Base-by-base conservation (phyloP, 2,329 filamentous ascomycete genomes). In the Dactylellina haptotyla region DNA sequence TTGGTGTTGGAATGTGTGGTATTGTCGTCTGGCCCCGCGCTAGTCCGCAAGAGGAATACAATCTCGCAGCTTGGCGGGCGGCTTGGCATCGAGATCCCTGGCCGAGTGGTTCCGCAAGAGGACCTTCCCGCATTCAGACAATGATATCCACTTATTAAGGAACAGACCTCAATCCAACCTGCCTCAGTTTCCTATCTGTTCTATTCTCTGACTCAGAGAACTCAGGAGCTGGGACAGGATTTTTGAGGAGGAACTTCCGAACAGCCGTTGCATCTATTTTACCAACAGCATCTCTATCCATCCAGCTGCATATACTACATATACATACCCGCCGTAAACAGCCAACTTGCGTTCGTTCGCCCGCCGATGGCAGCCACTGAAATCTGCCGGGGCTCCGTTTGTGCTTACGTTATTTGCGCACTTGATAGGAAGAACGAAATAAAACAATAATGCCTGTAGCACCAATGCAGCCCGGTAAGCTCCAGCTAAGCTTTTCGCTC, bases 1-100 rank as follows among this genome's bases (percentile, higher is more conserved):
- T 46, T 46, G 28, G 20, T 23, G 25, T n/a, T 26, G 14, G 14
- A 14, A 18, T 8, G 43, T 53, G n/a, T 45, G 25, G 12, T 9
- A 8, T 48, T 48, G 56, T 51, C 18, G 64, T 46, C 23, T 32
- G 41, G 16, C 14, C n/a, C 10, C 8, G 26, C 12, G 25, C 64
- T 62, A 61, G 43, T 39, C 67, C 45, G 14, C n/a, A 72, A 65
- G 6, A 4, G 67, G 67, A 50, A 72, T 59, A 72, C 67, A 72
- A 72, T 72, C 14, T 72, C 34, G n/a, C n/a, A 6, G 46, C 67
- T 72, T 72, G 67, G 67, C 59, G 25, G 16, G 5, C 32, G 48
- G 5, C n/a, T 39, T 57, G 25, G 41, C 28, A 28, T n/a, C 16
- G 2, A 25, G 8, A 54, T n/a, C 53, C 62, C 53, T 59, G 63